These are phyloP conservation scores for Phytophthora gonapodyides DNA, from an alignment of 352 stramenopile genomes.

Conservation along the genomic window DNA sequence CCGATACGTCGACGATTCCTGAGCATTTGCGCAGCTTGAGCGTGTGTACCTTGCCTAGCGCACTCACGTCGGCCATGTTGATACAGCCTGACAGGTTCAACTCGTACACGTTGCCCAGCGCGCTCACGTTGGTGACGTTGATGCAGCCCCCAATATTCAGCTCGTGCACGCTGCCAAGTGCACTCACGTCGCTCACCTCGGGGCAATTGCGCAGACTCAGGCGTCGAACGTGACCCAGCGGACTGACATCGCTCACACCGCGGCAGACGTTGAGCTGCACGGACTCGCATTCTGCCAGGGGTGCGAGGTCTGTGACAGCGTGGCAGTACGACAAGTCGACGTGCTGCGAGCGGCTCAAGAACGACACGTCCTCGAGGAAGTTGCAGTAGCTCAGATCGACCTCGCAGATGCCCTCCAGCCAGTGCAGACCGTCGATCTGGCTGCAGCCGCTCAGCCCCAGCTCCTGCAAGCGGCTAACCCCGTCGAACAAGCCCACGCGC, in stretches of 20 bases:
- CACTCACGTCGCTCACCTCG: constrained; percentile 48
- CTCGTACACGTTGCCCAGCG: constrained; percentile 42
- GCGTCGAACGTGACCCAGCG: constrained; percentile 41
- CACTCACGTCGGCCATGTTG: constrained; percentile 59
- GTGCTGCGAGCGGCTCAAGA: constrained; percentile 39
- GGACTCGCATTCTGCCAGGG: constrained; percentile 47
- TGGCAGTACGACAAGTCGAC: constrained; percentile 80
- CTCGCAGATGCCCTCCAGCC: constrained; percentile 42
- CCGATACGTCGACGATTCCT: constrained; percentile 44
- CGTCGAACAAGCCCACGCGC: constrained; percentile 58
- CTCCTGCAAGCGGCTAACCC: constrained; percentile 47
- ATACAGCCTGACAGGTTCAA: constrained; percentile 65
- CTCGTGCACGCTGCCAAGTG: constrained; percentile 50
- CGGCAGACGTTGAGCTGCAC: constrained; percentile 74
- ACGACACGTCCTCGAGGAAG: constrained; percentile 54
- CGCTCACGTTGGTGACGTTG: constrained; percentile 48
- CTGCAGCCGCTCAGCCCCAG: constrained; percentile 68
- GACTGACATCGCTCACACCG: constrained; percentile 50
- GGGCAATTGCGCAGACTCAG: constrained; percentile 70
- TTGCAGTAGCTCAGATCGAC: constrained; percentile 75
- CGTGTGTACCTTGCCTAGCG: constrained; percentile 48
- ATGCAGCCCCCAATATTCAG: constrained; percentile 65
- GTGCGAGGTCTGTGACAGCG: constrained; percentile 46
- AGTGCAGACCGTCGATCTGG: constrained; percentile 50
- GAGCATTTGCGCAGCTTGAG: constrained; percentile 58